A percentile compares a stretch with the other conserved stretches of the same genome.
Evolutionary conservation across 352 stramenopile species (phyloP).

Genomic region (Aphanomyces stellatus): DNA sequence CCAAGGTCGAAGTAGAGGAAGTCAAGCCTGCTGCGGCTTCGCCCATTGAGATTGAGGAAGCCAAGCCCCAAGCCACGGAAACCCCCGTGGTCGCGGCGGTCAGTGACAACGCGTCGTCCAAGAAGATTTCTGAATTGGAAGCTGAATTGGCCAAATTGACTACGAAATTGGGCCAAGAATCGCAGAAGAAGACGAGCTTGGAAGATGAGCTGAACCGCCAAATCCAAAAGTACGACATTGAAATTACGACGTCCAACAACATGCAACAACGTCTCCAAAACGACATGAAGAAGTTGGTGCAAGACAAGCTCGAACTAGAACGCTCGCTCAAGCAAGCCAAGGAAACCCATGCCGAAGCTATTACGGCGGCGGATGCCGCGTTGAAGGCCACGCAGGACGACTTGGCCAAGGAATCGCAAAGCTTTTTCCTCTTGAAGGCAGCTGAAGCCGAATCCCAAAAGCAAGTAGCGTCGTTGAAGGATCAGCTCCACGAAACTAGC

Average conservation of each 20-base stretch:
- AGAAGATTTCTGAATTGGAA: background rate
- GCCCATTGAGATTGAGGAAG: background rate
- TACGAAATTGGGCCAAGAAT: background rate
- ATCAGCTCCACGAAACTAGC: background rate
- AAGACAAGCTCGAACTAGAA: constrained; percentile 13
- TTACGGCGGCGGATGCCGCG: background rate
- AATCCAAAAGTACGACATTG: constrained; percentile 16
- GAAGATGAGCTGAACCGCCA: constrained; percentile 15
- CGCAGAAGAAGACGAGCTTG: background rate
- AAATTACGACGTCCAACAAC: constrained; percentile 17
- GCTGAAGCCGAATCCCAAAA: background rate
- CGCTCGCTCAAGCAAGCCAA: background rate
- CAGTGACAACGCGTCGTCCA: background rate
- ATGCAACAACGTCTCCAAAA: constrained; percentile 20
- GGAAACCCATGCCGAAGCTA: background rate
- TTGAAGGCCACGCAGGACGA: background rate
- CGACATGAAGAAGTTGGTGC: constrained; percentile 17
- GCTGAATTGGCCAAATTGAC: background rate
- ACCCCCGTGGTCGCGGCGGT: background rate
- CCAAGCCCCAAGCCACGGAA: background rate
- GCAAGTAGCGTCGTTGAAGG: background rate
- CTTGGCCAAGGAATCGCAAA: constrained; percentile 15
- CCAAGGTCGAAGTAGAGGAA: background rate
- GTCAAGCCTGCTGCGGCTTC: background rate
- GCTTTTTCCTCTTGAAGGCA: constrained; percentile 10